Percentiles rank a stretch among this genome's conserved stretches.
phyloP scores from a whole-genome alignment of 768 basidiomycete genomes.

The Russula abietina region DNA sequence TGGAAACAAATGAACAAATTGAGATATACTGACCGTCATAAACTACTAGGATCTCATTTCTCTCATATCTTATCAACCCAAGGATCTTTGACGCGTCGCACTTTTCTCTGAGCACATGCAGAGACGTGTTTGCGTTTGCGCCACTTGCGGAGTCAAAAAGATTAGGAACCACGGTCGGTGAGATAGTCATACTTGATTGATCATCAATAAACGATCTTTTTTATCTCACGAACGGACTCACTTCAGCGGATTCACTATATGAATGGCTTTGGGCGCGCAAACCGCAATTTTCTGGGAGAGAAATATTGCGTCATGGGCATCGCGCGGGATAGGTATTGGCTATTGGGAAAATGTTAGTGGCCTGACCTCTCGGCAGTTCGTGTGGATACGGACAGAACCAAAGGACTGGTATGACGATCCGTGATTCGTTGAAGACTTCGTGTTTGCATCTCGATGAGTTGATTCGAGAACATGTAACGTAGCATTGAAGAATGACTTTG shows the following conservation, averaged over 20 bases:
- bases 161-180: slow-evolving; percentile 52
- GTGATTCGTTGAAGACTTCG: slow-evolving; percentile 35
- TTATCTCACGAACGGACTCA: slow-evolving; percentile 32
- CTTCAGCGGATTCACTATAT: slow-evolving; percentile 65
- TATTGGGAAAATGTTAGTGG: slow-evolving; percentile 29
- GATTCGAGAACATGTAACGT: slow-evolving; percentile 60
- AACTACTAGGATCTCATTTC: slow-evolving; percentile 58
- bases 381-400: slow-evolving; percentile 49
- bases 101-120: slow-evolving; percentile 50
- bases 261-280: slow-evolving; percentile 56
- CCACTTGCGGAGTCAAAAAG: slow-evolving; percentile 39
- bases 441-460: slow-evolving; percentile 36
- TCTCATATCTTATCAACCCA: slow-evolving; percentile 54
- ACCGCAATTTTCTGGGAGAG: slow-evolving; percentile 60
- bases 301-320: slow-evolving; percentile 54
- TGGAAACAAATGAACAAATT: not conserved
- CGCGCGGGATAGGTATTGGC: slow-evolving; percentile 67
- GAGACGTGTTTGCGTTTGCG: slow-evolving; percentile 32
- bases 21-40: slow-evolving; percentile 55
- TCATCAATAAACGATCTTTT: not conserved
- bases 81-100: slow-evolving; percentile 56
- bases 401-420: slow-evolving; percentile 49
- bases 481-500: slow-evolving; percentile 54
- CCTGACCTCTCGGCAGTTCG: slow-evolving; percentile 1
- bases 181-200: slow-evolving; percentile 35